Percentiles rank a stretch among this genome's conserved stretches.
Conservation (phyloP, 306 rosid genomes). For the Nissolia schottii region DNA sequence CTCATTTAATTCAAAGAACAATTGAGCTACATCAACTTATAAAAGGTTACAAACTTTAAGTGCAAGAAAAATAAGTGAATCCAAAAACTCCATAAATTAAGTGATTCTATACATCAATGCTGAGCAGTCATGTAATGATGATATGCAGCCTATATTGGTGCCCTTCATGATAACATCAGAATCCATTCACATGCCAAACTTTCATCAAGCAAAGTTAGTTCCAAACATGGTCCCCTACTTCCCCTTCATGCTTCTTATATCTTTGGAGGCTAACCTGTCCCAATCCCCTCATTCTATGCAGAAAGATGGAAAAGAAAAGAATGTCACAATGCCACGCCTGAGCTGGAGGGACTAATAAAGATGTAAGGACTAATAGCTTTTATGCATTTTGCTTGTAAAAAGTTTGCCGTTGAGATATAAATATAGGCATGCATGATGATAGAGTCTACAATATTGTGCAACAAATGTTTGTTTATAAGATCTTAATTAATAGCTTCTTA, state of each 20-base stretch:
- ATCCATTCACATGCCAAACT: conserved; percentile 37
- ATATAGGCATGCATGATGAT: neutral
- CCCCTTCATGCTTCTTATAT: neutral
- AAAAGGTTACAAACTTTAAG: neutral
- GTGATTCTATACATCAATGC: conserved; percentile 27
- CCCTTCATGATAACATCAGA: conserved; percentile 34
- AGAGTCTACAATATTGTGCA: conserved; percentile 5
- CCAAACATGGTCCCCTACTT: conserved; percentile 30
- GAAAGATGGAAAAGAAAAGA: conserved; percentile 20
- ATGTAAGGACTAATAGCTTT: neutral
- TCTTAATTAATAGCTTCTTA: neutral
- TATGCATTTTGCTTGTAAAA: conserved; percentile 21
- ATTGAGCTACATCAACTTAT: neutral
- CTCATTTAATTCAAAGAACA: neutral
- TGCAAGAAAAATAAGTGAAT: neutral
- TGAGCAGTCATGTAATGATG: conserved; percentile 43
- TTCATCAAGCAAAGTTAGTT: conserved; percentile 7
- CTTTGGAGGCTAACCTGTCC: conserved; percentile 1
- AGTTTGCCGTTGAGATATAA: conserved; percentile 1
- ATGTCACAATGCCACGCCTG: neutral
- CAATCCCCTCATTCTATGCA: conserved; percentile 33
- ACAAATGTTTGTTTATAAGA: neutral
- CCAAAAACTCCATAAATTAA: neutral
- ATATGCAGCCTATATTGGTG: conserved; percentile 34
- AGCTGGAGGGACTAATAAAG: conserved; percentile 15